phyloP scores from a whole-genome alignment of 2,329 filamentous ascomycete genomes.

The Fusarium sp. region DNA sequence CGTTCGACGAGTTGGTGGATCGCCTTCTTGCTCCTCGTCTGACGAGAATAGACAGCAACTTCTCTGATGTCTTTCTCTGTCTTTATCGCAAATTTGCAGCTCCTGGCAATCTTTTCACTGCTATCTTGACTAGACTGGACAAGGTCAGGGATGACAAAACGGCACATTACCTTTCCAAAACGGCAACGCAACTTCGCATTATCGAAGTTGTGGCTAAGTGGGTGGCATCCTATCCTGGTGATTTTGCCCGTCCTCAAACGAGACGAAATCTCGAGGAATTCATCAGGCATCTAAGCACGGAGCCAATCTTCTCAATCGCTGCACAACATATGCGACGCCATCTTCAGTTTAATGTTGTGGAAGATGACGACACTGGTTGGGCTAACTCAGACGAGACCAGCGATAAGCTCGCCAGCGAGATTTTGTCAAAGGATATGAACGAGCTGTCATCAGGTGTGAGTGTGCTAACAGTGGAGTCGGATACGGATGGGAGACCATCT shows the following conservation, averaged over 20 bases:
- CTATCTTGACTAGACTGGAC: slow-evolving; percentile 84
- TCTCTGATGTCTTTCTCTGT: slow-evolving; percentile 89
- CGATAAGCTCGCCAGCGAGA: slow-evolving; percentile 55
- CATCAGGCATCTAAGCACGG: slow-evolving; percentile 79
- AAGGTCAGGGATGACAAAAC: slow-evolving; percentile 76
- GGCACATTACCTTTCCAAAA: slow-evolving; percentile 81
- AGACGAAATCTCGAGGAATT: slow-evolving; percentile 82
- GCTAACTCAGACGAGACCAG: slow-evolving; percentile 79
- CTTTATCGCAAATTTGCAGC: slow-evolving; percentile 94
- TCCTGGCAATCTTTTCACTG: slow-evolving; percentile 82
- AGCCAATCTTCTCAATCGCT: slow-evolving; percentile 86
- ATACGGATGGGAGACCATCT: slow-evolving; percentile 61
- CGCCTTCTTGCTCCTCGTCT: slow-evolving; percentile 86
- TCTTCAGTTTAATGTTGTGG: slow-evolving; percentile 78
- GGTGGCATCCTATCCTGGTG: slow-evolving; percentile 91
- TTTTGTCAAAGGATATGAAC: slow-evolving; percentile 59
- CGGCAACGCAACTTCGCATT: slow-evolving; percentile 85
- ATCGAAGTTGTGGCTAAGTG: slow-evolving; percentile 89
- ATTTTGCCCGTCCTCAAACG: slow-evolving; percentile 87
- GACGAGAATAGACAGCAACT: slow-evolving; percentile 91
- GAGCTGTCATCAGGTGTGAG: slow-evolving; percentile 61
- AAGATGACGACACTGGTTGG: slow-evolving; percentile 96
- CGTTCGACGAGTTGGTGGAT: slow-evolving; percentile 84
- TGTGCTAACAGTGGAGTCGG: slow-evolving; percentile 65
- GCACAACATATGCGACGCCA: slow-evolving; percentile 88